Conservation (phyloP, 495 filamentous ascomycete genomes). For the Daldinia concentrica region DNA sequence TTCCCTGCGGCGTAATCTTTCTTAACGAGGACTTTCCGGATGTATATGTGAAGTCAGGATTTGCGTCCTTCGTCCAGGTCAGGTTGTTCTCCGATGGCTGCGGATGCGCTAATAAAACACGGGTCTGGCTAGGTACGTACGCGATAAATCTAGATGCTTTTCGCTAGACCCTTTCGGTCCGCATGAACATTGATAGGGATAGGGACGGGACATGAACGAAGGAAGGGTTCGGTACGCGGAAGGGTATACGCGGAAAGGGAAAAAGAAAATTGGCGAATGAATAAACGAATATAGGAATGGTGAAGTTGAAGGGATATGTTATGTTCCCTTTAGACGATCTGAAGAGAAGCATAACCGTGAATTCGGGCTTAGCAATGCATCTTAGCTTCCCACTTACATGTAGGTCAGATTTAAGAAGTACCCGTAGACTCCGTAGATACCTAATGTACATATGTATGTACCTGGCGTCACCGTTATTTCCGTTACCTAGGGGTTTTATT, state of each 20-base stretch:
- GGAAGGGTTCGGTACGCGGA: slow-evolving; percentile 6
- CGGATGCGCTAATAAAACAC: slow-evolving; percentile 37
- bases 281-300: slow-evolving; percentile 21
- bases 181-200: slow-evolving; percentile 20
- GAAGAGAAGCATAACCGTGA: slow-evolving; percentile 7
- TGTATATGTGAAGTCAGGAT: slow-evolving; percentile 1
- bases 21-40: neutral
- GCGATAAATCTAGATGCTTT: slow-evolving; percentile 33
- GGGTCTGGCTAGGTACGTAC: slow-evolving; percentile 21
- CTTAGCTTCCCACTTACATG: slow-evolving; percentile 5
- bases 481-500: neutral
- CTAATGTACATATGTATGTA: neutral
- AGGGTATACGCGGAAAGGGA: neutral
- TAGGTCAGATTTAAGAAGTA: slow-evolving; percentile 12
- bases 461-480: slow-evolving; percentile 19
- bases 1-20: neutral
- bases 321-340: slow-evolving; percentile 13
- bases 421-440: neutral
- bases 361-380: slow-evolving; percentile 23
- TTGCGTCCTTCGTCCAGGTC: slow-evolving; percentile 8
- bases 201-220: slow-evolving; percentile 4
- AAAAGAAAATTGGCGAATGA: slow-evolving; percentile 7
- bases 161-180: slow-evolving; percentile 27
- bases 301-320: slow-evolving; percentile 13
- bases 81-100: slow-evolving; percentile 19